Percentiles rank a stretch among this genome's conserved stretches.
phyloP scores from a whole-genome alignment of 179 eudicot genomes.

The Sideroxylon spinosum region DNA sequence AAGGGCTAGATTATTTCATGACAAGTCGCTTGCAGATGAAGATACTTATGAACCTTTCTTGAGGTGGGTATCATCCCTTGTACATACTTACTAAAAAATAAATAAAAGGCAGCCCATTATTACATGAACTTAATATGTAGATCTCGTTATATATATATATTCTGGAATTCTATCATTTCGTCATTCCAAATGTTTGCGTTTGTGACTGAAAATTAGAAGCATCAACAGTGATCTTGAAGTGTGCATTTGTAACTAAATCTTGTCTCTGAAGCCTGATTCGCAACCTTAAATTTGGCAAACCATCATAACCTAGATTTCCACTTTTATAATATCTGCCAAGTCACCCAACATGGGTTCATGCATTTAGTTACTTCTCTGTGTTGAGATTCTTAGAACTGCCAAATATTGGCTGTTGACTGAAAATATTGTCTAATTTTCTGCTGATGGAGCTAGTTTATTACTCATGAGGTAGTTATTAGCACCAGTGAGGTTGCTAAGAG shows the following conservation, averaged over 20 bases:
- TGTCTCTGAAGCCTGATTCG: slow-evolving; percentile 4
- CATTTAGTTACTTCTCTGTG: not conserved
- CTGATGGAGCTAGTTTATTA: not conserved
- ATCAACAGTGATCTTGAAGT: not conserved
- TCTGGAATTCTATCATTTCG: not conserved
- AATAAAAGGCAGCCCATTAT: not conserved
- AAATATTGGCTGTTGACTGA: not conserved
- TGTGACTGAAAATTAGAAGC: not conserved
- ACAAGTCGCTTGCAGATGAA: slow-evolving; percentile 71
- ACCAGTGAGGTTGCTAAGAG: not conserved
- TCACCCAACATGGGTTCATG: not conserved
- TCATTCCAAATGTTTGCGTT: not conserved
- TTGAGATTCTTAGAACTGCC: not conserved
- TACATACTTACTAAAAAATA: not conserved
- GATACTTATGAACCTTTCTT: slow-evolving; percentile 87
- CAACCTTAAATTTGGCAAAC: not conserved
- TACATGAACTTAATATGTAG: not conserved
- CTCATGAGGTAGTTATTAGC: not conserved
- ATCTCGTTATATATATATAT: too few relatives aligned
- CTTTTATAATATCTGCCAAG: not conserved
- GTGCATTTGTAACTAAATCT: slow-evolving; percentile 1
- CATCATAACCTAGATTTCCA: not conserved
- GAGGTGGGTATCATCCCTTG: slow-evolving; percentile 36
- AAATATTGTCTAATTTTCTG: not conserved
- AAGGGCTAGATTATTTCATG: slow-evolving; percentile 88